phyloP scores from a whole-genome alignment of 257 asterid species.

The Fraxinus pennsylvanica region DNA sequence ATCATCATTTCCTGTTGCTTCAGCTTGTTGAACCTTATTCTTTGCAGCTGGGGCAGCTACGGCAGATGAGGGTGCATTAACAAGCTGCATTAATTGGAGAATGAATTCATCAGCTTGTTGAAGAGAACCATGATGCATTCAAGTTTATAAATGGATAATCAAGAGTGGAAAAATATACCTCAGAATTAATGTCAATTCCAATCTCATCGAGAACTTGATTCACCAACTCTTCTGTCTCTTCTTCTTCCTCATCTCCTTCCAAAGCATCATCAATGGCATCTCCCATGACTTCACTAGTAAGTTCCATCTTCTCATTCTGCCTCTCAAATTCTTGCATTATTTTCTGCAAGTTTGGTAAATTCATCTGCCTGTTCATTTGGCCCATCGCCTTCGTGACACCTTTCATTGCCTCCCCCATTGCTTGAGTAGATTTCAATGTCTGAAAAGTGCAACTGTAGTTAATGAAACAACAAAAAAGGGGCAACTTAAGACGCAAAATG shows the following conservation, averaged over 20 bases:
- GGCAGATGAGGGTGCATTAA: constrained; percentile 83
- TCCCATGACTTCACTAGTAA: constrained; percentile 90
- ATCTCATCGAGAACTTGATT: constrained; percentile 97
- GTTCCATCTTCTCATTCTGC: constrained; percentile 97
- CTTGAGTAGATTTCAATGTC: constrained; percentile 97
- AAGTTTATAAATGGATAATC: not conserved
- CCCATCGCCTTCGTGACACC: constrained; percentile 99
- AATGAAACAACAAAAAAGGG: constrained; percentile 9
- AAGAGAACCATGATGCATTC: not conserved
- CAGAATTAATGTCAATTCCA: constrained; percentile 83
- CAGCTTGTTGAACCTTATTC: constrained; percentile 85
- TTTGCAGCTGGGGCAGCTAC: constrained; percentile 87
- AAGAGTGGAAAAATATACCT: constrained; percentile 49
- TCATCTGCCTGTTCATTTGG: constrained; percentile 98
- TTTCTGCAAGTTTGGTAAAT: constrained; percentile 89
- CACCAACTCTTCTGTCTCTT: constrained; percentile 93
- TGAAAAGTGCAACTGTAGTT: constrained; percentile 27
- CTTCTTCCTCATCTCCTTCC: constrained; percentile 99
- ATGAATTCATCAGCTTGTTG: not conserved
- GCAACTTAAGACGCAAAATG: not conserved
- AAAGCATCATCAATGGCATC: constrained; percentile 98
- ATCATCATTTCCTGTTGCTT: constrained; percentile 75
- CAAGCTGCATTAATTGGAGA: constrained; percentile 56
- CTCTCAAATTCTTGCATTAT: constrained; percentile 98
- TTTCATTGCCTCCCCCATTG: constrained; percentile 99